These are phyloP conservation scores for Cadophora sp. DNA, from an alignment of 2,329 filamentous ascomycete genomes.

Conservation along the genomic window DNA sequence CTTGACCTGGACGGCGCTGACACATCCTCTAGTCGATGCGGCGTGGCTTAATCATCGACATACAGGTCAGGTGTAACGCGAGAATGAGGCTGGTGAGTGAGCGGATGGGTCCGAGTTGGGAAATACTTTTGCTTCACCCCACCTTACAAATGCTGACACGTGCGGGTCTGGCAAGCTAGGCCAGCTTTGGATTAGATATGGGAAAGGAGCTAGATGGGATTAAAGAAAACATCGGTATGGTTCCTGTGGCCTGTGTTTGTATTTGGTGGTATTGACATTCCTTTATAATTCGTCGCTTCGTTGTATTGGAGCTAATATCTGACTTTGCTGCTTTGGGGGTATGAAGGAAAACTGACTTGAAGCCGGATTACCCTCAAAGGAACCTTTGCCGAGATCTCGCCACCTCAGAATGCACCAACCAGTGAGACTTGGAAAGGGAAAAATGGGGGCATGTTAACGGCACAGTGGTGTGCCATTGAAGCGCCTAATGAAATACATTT, in stretches of 20 bases:
- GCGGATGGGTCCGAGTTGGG: neutral
- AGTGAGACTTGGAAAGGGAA: neutral
- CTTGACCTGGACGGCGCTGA: slow-evolving; percentile 8
- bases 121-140: neutral
- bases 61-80: neutral
- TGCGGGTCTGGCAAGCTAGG: slow-evolving; percentile 1
- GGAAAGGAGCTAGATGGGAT: neutral
- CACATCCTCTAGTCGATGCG: slow-evolving; percentile 7
- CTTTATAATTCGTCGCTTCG: neutral
- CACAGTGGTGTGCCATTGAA: no score
- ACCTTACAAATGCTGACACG: slow-evolving; percentile 5
- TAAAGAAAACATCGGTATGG: neutral
- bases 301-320: neutral
- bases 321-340: neutral
- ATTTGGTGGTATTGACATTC: neutral
- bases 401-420: neutral
- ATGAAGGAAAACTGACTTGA: neutral
- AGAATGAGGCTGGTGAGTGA: neutral
- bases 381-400: neutral
- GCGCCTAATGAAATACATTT: no score
- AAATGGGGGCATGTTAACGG: no score
- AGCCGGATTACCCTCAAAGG: neutral
- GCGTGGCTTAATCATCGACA: slow-evolving; percentile 14
- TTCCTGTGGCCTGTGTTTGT: neutral
- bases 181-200: neutral